These are phyloP conservation scores for Rubroboletus pulcherrimus DNA, from an alignment of 768 basidiomycete species.

Conservation along the genomic window DNA sequence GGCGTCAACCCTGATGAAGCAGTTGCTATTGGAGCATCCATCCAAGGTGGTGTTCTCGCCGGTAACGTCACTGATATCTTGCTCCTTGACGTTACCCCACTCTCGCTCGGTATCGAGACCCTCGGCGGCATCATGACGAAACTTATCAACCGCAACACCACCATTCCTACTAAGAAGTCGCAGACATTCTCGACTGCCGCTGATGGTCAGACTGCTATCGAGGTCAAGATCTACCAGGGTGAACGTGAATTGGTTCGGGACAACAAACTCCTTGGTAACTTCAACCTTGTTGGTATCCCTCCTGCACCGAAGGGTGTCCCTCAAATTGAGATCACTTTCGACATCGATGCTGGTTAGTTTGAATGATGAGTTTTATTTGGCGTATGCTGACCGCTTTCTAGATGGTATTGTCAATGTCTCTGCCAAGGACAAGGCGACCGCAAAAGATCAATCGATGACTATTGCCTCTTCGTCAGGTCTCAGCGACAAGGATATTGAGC, in stretches of 20 bases:
- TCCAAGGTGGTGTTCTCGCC: constrained; percentile 96
- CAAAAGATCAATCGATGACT: constrained; percentile 93
- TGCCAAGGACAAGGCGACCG: constrained; percentile 91
- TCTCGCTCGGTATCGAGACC: constrained; percentile 94
- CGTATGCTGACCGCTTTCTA: constrained; percentile 21
- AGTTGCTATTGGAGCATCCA: constrained; percentile 96
- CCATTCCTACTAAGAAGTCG: constrained; percentile 99
- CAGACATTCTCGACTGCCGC: constrained; percentile 99
- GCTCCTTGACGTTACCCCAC: constrained; percentile 91
- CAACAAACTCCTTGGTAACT: constrained; percentile 98
- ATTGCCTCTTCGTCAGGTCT: constrained; percentile 97
- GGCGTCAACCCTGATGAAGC: constrained; percentile 99
- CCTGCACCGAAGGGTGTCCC: constrained; percentile 73
- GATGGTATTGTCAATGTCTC: constrained; percentile 97
- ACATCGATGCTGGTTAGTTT: constrained; percentile 85
- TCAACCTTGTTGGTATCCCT: constrained; percentile 98
- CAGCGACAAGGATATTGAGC: constrained; percentile 93
- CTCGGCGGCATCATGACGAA: constrained; percentile 99
- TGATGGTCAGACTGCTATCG: constrained; percentile 98
- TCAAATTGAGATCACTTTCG: constrained; percentile 85
- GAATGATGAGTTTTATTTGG: not conserved
- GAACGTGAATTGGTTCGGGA: constrained; percentile 98
- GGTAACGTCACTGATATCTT: constrained; percentile 96
- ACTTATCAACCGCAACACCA: constrained; percentile 96
- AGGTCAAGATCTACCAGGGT: constrained; percentile 99